Percentiles rank a stretch among this genome's conserved stretches.
These are phyloP conservation scores for Rehmannia glutinosa DNA, from an alignment of 257 asterid genomes.

Conservation along the genomic window DNA sequence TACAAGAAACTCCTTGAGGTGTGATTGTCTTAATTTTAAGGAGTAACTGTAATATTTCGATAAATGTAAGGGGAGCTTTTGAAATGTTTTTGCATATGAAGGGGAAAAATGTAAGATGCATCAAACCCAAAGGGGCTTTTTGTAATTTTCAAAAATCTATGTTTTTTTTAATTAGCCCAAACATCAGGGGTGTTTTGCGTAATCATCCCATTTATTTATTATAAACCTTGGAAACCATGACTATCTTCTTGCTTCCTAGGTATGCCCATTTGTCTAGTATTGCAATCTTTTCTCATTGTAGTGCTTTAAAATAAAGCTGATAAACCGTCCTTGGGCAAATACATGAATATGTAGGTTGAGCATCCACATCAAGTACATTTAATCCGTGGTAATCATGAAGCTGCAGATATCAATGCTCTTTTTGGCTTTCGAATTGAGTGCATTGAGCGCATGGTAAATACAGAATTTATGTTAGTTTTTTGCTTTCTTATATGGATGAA, in stretches of 20 bases:
- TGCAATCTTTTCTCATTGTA: background rate
- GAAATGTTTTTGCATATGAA: too few relatives aligned
- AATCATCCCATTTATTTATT: too few relatives aligned
- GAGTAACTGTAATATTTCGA: too few relatives aligned
- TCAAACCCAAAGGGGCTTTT: too few relatives aligned
- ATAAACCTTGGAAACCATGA: background rate
- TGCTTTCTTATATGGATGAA: conserved; percentile 16
- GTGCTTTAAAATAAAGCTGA: background rate
- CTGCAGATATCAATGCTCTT: conserved; percentile 99
- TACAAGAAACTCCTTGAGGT: too few relatives aligned
- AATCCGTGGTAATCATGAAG: conserved; percentile 98
- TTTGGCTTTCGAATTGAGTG: conserved; percentile 99
- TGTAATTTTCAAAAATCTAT: too few relatives aligned
- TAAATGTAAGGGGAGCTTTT: too few relatives aligned
- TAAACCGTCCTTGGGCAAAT: conserved; percentile 10
- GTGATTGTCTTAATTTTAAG: too few relatives aligned
- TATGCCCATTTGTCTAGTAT: background rate
- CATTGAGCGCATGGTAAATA: conserved; percentile 93
- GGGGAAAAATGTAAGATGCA: too few relatives aligned
- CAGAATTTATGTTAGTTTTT: background rate
- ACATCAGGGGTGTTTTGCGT: too few relatives aligned
- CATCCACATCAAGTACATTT: conserved; percentile 80
- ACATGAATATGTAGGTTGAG: conserved; percentile 60
- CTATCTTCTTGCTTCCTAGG: background rate
- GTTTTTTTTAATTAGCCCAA: too few relatives aligned